phyloP scores from a whole-genome alignment of 1,284 basidiomycete species.

The Chalciporus sp. region DNA sequence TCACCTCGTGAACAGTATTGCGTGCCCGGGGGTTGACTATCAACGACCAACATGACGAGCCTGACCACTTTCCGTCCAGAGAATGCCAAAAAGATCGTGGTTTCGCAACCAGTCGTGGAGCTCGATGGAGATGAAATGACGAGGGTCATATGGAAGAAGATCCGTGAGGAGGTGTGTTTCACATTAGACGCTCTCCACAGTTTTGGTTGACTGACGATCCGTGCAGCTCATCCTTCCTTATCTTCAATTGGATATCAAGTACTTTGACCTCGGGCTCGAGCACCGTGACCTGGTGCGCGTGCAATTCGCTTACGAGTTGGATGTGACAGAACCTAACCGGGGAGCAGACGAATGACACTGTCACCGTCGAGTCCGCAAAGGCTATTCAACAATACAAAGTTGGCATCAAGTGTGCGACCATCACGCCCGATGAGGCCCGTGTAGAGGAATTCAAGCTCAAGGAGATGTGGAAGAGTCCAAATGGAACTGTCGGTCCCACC shows the following conservation, averaged over 20 bases:
- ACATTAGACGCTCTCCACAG: neutral
- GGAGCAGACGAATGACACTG: slow-evolving; percentile 85
- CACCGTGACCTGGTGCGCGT: slow-evolving; percentile 78
- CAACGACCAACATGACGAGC: neutral
- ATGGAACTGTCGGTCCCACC: slow-evolving; percentile 75
- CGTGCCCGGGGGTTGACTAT: slow-evolving; percentile 1
- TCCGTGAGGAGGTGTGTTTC: slow-evolving; percentile 35
- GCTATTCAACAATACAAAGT: slow-evolving; percentile 90
- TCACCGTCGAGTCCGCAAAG: slow-evolving; percentile 92
- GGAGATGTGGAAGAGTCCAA: slow-evolving; percentile 97
- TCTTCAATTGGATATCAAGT: slow-evolving; percentile 95
- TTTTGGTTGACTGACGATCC: slow-evolving; percentile 2
- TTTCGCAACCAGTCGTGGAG: slow-evolving; percentile 93
- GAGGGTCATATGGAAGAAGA: slow-evolving; percentile 98
- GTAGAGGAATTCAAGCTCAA: slow-evolving; percentile 96
- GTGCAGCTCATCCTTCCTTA: slow-evolving; percentile 91
- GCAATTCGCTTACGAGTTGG: neutral
- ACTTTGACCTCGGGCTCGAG: slow-evolving; percentile 95
- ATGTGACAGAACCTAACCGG: slow-evolving; percentile 3
- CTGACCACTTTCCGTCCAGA: slow-evolving; percentile 17
- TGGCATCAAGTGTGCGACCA: slow-evolving; percentile 96
- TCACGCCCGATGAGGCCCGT: slow-evolving; percentile 96
- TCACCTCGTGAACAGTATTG: too few species aligned
- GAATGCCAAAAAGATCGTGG: slow-evolving; percentile 66
- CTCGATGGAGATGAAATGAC: slow-evolving; percentile 98